Conservation (phyloP, 208 protist species). For the Trypanosoma scelopori region DNA sequence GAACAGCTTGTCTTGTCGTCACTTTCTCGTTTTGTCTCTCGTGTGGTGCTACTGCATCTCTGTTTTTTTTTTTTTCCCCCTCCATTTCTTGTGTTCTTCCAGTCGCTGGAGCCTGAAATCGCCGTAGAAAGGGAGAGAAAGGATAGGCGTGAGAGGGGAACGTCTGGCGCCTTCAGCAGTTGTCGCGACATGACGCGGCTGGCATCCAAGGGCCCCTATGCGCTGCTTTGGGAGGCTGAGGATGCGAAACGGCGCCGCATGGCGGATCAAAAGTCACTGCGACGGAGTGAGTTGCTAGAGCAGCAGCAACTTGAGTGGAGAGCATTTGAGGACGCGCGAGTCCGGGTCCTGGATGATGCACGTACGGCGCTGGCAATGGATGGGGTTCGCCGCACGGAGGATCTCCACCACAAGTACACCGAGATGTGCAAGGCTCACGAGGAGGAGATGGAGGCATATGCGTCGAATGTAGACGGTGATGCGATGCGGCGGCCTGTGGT, state of each 20-base stretch:
- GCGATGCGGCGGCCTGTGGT: constrained; percentile 39
- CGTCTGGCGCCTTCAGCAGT: constrained; percentile 5
- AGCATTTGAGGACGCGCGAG: constrained; percentile 45
- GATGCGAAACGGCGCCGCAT: constrained; percentile 18
- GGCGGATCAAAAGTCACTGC: constrained; percentile 9
- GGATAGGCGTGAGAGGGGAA: neutral
- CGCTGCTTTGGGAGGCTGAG: constrained; percentile 25
- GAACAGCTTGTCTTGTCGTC: neutral
- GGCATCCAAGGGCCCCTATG: constrained; percentile 35
- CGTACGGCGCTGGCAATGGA: constrained; percentile 11
- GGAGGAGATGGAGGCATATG: constrained; percentile 45
- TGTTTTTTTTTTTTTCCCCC: neutral
- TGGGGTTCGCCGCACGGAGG: constrained; percentile 24
- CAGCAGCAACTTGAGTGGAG: constrained; percentile 60
- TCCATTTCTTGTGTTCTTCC: constrained; percentile 14
- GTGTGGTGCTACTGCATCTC: neutral
- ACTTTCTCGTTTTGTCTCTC: constrained; percentile 23
- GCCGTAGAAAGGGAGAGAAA: neutral
- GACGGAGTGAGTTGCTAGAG: constrained; percentile 34
- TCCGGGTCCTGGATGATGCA: constrained; percentile 18
- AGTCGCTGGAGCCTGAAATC: neutral
- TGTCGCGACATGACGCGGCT: constrained; percentile 26
- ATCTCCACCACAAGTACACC: constrained; percentile 33
- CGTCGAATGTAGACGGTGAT: constrained; percentile 15
- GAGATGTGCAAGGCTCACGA: constrained; percentile 36